phyloP scores from a whole-genome alignment of 306 rosid genomes.

The cucumber (Cucumis sativus) region Cucumber_9930_V3 NC_026661.2:21800501-21801000 shows the following conservation, averaged over 20 bases:
- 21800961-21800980: neutral
- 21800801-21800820: constrained; percentile 19
- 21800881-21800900: neutral
- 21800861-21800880: neutral
- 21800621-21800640: constrained; percentile 52
- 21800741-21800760: constrained; percentile 52
- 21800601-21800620: constrained; percentile 78
- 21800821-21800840: neutral
- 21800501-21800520: neutral
- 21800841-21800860: neutral
- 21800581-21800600: constrained; percentile 43
- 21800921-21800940: neutral
- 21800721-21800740: constrained; percentile 80
- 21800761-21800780: constrained; percentile 66
- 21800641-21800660: constrained; percentile 47
- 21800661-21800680: constrained; percentile 64
- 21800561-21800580: constrained; percentile 34
- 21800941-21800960: neutral
- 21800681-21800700: constrained; percentile 39
- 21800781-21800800: constrained; percentile 87
- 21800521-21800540: neutral
- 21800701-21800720: constrained; percentile 85
- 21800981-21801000: neutral
- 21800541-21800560: neutral
- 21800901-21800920: neutral